Evolutionary conservation across 768 basidiomycete species (phyloP), one percentile per base, ranked within the genome.

Genomic region (Collybia sp.): DNA sequence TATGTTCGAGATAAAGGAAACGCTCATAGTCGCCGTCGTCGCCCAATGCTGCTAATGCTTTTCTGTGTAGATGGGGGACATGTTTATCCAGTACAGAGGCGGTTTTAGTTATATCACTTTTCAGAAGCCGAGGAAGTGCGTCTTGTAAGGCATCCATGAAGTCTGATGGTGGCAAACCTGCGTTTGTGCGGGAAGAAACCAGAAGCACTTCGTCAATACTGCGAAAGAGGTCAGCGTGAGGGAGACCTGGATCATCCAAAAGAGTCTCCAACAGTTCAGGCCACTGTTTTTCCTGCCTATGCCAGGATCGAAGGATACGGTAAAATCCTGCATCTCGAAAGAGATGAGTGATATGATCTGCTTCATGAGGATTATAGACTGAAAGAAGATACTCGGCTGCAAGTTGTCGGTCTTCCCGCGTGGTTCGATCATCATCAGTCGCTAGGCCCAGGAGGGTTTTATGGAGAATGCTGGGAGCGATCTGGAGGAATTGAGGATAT

Each of bases 301-400:
- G 82, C 75, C 88, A 85, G 8, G 78, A 72, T 35, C 93, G 83
- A 18, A 99, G 71, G 49, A 99, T 94, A 33, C 93, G 81, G 62
- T 83, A 94, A 69, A 99, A 99, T 0, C 90, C 85, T 0, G 95
- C 93, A 9, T 68, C 58, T 55, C 87, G 80, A 59, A 97, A 95
- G 2, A 92, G 68, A 9, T 59, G 59, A 34, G 85, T 64, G 44
- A 95, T 73, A 16, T 71, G 70, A 17, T 88, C 83, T 53, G 72
- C 73, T 46, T 93, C 83, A 52, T 85, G 83, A 0, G 95, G 96
- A 33, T 81, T 90, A 61, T 96, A 97, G 0, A 78, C 80, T 1
- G 96, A 99, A 13, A 98, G 73, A 30, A 99, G 79, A 61, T 85
- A 96, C 66, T 99, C 96, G 6, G 85, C 83, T 0, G 96, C 96